phyloP scores from a whole-genome alignment of 306 rosid genomes.

The Gynostemma pentaphyllum region DNA sequence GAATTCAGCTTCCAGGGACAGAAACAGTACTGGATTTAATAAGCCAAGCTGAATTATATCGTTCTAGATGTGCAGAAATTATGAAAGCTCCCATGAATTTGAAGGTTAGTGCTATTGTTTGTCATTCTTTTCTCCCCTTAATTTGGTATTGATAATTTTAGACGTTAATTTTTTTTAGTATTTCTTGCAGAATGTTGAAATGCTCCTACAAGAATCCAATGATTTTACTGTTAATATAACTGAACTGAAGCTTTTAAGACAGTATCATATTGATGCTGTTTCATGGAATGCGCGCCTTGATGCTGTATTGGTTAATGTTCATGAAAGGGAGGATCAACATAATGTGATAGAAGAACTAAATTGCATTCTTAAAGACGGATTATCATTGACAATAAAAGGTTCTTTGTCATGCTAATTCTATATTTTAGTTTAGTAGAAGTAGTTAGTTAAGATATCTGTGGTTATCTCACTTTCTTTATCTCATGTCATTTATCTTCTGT shows the following conservation, averaged over 20 bases:
- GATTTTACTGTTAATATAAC: conserved; percentile 46
- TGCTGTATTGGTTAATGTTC: conserved; percentile 33
- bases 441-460: not conserved
- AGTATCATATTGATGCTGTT: conserved; percentile 48
- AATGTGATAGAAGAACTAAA: conserved; percentile 47
- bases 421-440: not conserved
- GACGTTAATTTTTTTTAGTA: conserved; percentile 11
- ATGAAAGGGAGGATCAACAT: conserved; percentile 43
- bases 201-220: conserved; percentile 56
- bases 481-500: not conserved
- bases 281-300: conserved; percentile 54
- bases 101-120: conserved; percentile 41
- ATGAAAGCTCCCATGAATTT: conserved; percentile 49
- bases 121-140: not conserved
- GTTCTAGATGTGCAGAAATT: conserved; percentile 43
- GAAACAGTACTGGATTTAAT: conserved; percentile 47
- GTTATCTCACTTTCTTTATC: not conserved
- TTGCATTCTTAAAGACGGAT: conserved; percentile 48
- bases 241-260: conserved; percentile 63
- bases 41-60: conserved; percentile 49
- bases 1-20: conserved; percentile 56
- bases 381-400: conserved; percentile 81
- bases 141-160: conserved; percentile 11
- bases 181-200: conserved; percentile 52
- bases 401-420: conserved; percentile 1